Conservation (phyloP, 2,329 filamentous ascomycete species). For the Monosporascus sp. region DNA sequence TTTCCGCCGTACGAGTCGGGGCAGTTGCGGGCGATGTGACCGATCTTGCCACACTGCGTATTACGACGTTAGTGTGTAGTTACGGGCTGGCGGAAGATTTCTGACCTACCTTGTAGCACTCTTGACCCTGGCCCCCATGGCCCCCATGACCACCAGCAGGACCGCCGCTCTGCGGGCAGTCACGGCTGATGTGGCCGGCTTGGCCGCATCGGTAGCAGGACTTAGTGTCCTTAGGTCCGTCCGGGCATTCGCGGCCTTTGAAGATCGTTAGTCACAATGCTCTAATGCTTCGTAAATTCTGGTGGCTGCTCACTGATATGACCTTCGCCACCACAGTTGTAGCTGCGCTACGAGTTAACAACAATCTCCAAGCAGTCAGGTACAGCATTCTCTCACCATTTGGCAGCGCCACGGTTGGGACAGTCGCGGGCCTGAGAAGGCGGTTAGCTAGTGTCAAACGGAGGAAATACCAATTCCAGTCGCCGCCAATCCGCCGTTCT, state of each 20-base stretch:
- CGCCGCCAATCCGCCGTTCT: constrained; percentile 14
- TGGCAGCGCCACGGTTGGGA: constrained; percentile 76
- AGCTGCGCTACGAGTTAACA: constrained; percentile 16
- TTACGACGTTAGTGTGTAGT: constrained; percentile 3
- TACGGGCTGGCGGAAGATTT: background rate
- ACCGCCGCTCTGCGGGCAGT: constrained; percentile 59
- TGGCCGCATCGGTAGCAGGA: constrained; percentile 75
- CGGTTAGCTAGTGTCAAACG: constrained; percentile 20
- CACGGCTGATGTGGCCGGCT: constrained; percentile 85
- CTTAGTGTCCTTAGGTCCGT: constrained; percentile 81
- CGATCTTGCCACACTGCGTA: constrained; percentile 77
- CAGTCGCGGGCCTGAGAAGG: constrained; percentile 68
- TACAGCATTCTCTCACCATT: constrained; percentile 56
- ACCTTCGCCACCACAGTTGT: constrained; percentile 51
- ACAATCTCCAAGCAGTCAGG: background rate
- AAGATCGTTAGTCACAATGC: constrained; percentile 14
- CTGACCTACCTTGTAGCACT: constrained; percentile 77
- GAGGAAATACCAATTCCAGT: constrained; percentile 7
- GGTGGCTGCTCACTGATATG: constrained; percentile 64
- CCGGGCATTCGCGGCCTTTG: constrained; percentile 80
- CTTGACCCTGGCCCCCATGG: constrained; percentile 46
- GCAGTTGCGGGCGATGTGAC: constrained; percentile 94
- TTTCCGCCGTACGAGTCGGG: constrained; percentile 54
- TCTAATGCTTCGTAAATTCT: constrained; percentile 2
- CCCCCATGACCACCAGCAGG: constrained; percentile 41